Conservation (phyloP, 148 eudicot genomes). For the Pharnaceum exiguum region DNA sequence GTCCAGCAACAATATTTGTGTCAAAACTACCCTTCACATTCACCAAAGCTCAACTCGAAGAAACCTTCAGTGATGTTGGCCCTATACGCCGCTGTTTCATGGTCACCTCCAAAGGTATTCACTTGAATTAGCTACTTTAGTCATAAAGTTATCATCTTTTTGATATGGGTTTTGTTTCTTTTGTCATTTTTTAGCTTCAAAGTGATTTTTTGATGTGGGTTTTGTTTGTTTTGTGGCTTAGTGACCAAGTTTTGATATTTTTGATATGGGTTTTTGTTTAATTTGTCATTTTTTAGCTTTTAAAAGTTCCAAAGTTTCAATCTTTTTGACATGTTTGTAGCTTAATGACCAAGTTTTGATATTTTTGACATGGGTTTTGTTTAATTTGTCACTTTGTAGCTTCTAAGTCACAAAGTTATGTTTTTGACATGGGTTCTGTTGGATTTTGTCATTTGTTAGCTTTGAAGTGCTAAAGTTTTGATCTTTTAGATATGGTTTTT, state of each 20-base stretch:
- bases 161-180: neutral
- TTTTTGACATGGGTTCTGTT: neutral
- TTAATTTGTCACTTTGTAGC: neutral
- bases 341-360: neutral
- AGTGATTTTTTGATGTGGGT: neutral
- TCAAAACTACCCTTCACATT: conserved; percentile 66
- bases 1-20: conserved; percentile 68
- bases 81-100: conserved; percentile 83
- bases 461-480: no score
- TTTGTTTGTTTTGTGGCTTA: neutral
- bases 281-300: neutral
- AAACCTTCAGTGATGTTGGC: conserved; percentile 85
- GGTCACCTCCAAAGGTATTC: conserved; percentile 73
- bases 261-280: neutral
- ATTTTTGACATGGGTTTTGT: neutral
- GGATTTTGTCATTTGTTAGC: neutral
- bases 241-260: neutral
- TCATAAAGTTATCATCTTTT: neutral
- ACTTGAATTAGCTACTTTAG: neutral
- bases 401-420: neutral
- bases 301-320: neutral
- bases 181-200: neutral
- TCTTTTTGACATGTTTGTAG: neutral
- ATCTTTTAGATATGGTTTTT: no score
- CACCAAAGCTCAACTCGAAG: conserved; percentile 71